Evolutionary conservation across 1,284 basidiomycete species (phyloP).

Genomic region (Ganoderma boninense): DNA sequence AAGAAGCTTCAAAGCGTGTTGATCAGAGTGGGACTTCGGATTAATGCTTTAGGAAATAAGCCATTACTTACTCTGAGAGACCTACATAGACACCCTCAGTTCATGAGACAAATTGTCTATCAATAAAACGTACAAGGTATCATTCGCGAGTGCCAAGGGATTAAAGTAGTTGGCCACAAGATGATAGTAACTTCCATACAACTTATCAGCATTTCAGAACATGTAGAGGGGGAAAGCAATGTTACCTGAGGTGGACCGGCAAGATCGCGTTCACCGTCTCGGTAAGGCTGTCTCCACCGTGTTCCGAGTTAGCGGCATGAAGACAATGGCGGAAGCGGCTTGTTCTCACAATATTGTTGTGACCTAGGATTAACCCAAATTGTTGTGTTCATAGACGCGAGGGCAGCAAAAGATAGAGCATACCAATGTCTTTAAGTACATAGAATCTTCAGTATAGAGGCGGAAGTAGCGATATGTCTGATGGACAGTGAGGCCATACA

Average conservation of each 20-base stretch:
- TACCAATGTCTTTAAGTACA: neutral
- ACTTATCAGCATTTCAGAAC: neutral
- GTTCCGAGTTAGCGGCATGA: neutral
- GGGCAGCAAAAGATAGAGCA: neutral
- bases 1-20: neutral
- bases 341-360: neutral
- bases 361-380: neutral
- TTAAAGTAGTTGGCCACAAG: neutral
- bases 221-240: neutral
- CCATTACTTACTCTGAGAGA: neutral
- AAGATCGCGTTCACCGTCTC: neutral
- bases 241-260: neutral
- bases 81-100: neutral
- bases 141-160: neutral
- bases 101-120: neutral
- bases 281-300: neutral
- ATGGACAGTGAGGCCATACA: constrained; percentile 18
- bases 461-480: constrained; percentile 21
- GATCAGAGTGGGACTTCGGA: neutral
- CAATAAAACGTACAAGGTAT: neutral
- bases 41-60: neutral
- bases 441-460: constrained; percentile 9
- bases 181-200: neutral
- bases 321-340: neutral
- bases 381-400: no score